Percentiles rank a stretch among this genome's conserved stretches.
These are phyloP conservation scores for Melaleuca alternifolia DNA, from an alignment of 345 rosid genomes.

Conservation along the genomic window DNA sequence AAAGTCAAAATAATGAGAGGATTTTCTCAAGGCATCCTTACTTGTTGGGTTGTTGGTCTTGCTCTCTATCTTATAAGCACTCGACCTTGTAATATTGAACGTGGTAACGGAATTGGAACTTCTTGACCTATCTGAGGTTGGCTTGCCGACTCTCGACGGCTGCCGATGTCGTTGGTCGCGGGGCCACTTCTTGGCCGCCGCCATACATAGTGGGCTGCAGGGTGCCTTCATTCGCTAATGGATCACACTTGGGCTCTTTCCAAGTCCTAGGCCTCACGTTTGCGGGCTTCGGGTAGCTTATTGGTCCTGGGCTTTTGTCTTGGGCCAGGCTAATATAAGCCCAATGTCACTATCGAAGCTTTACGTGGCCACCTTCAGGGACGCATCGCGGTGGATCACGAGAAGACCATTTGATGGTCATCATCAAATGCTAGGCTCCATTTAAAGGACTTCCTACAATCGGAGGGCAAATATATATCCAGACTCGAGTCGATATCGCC, in stretches of 20 bases:
- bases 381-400: neutral
- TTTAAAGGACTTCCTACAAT: neutral
- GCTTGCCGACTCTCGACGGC: neutral
- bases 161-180: neutral
- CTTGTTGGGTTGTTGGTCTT: neutral
- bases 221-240: neutral
- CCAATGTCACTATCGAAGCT: neutral
- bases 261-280: neutral
- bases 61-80: neutral
- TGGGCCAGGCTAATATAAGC: neutral
- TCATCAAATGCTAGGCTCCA: neutral
- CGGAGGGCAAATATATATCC: too few relatives aligned
- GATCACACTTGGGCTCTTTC: neutral
- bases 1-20: neutral
- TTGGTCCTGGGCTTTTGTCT: neutral
- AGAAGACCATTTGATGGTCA: neutral
- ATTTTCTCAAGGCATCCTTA: neutral
- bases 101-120: neutral
- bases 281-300: neutral
- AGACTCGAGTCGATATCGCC: too few relatives aligned
- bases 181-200: neutral
- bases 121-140: neutral
- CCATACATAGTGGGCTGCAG: neutral
- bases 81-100: neutral
- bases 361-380: neutral